Base-by-base conservation (phyloP, 805 yeast genomes). In the Tanozyma kutaoensis region DNA sequence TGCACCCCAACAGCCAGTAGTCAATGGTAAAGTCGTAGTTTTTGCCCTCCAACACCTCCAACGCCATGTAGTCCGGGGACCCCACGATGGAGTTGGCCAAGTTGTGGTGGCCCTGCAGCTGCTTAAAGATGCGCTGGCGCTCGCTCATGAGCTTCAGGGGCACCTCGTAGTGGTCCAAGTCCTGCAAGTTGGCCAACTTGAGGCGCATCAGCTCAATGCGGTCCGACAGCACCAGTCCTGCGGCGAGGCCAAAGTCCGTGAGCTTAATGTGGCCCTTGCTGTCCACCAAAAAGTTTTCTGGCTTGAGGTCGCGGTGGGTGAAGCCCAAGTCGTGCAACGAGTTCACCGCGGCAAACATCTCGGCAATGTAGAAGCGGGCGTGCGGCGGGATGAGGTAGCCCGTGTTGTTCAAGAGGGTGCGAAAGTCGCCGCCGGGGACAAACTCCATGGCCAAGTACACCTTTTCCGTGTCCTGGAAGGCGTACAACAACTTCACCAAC, bases 391-490 rank as follows among this genome's bases (percentile, higher is more conserved):
- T 80, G 39, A 91, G 60, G 31, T 79, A 80, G 20, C 95, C 95
- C 5, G 97, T 88, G 49, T 86, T 88, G 51, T 85, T 86, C 37
- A 91, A 68, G 33, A 91, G 58, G 1, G 98, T 91, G 47, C 99
- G 75, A 60, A 82, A 91, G 49, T 91, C 99, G 28, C 99, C 99
- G 32, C 99, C 99, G 7, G 99, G 96, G n/a, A 91, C 98, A 52
- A 81, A 91, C 50, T 91, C 98, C 99, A 91, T 91, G 2, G 98
- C 98, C 45, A 91, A 62, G 42, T 82, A 91, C 17, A 91, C 80
- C 45, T 79, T 80, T 35, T 80, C 86, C 0, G 76, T 53, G 53
- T 91, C 97, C 52, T 91, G 99, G 58, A 91, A 91, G 2, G 97
- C 95, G 49, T 91, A 91, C 32, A 84, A 64, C 27, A 91, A 62